Base-by-base conservation (phyloP, 192 early-diverging fungal species). In the Backusella tuberculispora region DNA sequence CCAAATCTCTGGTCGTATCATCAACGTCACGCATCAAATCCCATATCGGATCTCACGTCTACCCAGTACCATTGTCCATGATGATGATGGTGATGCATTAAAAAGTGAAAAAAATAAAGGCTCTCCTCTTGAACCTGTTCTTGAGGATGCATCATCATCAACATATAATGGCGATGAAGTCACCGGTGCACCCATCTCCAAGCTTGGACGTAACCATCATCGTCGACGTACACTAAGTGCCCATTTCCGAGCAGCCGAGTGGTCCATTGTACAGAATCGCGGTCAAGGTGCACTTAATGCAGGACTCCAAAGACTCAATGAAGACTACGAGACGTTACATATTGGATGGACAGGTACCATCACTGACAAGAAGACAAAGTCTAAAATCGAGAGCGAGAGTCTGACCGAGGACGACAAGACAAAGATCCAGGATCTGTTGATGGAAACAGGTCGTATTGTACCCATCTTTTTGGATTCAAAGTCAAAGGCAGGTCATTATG, bases 281-380 rank as follows among this genome's bases (percentile, higher is more conserved):
- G 95, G 93, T 29, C 96, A 97, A 71, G 93, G 94, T 6, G 95
- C 97, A 45, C 89, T 97, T 80, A 94, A 93, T 77, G 88, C 95
- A 3, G 97, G 95, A 50, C 87, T 97, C 37, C 85, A 83, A 17
- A 90, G 92, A 7, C 84, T 98, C 19, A 43, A 60, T n/a, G 83
- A 86, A 37, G 84, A 84, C 26, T 78, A 84, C 40, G 85, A 91
- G 13, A 90, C 91, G 15, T 82, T 89, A 9, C 88, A 91, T 69
- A 82, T 99, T 45, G 95, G 95, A 46, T 94, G 89, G 86, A 85
- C 90, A 9, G 95, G 93, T 15, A 72, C 82, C 67, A 80, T 90
- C 43, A 75, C 81, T 44, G 90, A 94, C 71, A 75, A 82, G 66
- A 88, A 19, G 88, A 90, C 71, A 71, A 71, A 48, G 46, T 26